Percentiles rank a stretch among this genome's conserved stretches.
phyloP scores from a whole-genome alignment of 2,329 filamentous ascomycete species.

The Fusarium camptoceras region DNA sequence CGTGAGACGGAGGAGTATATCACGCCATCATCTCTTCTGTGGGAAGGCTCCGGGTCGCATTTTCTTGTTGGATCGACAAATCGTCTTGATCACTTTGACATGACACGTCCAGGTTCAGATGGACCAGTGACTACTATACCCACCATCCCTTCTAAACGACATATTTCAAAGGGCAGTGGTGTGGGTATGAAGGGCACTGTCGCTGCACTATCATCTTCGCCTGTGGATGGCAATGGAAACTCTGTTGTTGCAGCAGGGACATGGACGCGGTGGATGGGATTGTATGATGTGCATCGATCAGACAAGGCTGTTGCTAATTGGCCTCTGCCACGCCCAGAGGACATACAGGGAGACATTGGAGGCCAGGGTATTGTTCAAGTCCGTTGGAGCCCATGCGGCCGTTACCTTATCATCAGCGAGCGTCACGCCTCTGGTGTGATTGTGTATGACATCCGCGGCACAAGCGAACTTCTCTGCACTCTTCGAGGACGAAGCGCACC shows the following conservation, averaged over 20 bases:
- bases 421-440: slow-evolving; percentile 66
- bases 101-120: slow-evolving; percentile 62
- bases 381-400: slow-evolving; percentile 71
- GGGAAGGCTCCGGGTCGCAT: slow-evolving; percentile 66
- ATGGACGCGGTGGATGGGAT: slow-evolving; percentile 71
- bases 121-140: slow-evolving; percentile 66
- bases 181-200: slow-evolving; percentile 74
- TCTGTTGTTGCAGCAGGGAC: slow-evolving; percentile 70
- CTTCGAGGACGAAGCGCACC: slow-evolving; percentile 62
- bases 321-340: slow-evolving; percentile 69
- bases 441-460: slow-evolving; percentile 72
- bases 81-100: slow-evolving; percentile 70
- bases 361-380: slow-evolving; percentile 73
- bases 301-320: slow-evolving; percentile 69
- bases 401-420: slow-evolving; percentile 73
- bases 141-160: slow-evolving; percentile 71
- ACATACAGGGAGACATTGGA: slow-evolving; percentile 68
- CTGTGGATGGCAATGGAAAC: slow-evolving; percentile 48
- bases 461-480: slow-evolving; percentile 66
- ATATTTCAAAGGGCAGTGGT: slow-evolving; percentile 69
- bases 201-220: slow-evolving; percentile 65
- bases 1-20: slow-evolving; percentile 71
- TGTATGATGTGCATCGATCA: slow-evolving; percentile 70
- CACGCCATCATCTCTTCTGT: slow-evolving; percentile 67
- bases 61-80: slow-evolving; percentile 72